phyloP scores from a whole-genome alignment of 2,329 filamentous ascomycete genomes.

The Alternaria hordeiaustralica region DNA sequence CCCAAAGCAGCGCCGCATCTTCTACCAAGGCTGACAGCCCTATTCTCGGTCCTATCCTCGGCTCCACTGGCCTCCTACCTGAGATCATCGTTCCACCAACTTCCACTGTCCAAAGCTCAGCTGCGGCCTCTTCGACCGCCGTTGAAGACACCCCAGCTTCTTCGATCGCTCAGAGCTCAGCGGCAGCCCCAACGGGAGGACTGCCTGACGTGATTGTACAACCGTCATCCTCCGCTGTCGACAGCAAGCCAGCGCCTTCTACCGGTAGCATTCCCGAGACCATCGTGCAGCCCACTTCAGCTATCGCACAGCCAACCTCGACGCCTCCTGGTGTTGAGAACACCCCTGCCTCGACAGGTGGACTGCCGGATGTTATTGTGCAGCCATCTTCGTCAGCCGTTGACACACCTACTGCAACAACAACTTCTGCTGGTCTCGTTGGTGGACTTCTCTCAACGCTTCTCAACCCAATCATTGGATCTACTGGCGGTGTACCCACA shows the following conservation, averaged over 20 bases:
- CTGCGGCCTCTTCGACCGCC: background rate
- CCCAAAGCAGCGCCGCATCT: background rate
- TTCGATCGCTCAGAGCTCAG: background rate
- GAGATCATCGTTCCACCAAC: constrained; percentile 12
- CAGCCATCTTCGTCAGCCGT: constrained; percentile 10
- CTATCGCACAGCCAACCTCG: background rate
- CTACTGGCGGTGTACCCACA: constrained; percentile 27
- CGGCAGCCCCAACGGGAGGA: constrained; percentile 1
- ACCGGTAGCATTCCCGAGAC: constrained; percentile 31
- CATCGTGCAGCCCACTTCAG: constrained; percentile 17
- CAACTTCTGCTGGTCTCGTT: constrained; percentile 6
- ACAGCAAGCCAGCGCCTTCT: constrained; percentile 17
- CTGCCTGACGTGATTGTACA: constrained; percentile 7
- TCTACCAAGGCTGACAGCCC: background rate
- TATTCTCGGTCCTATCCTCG: constrained; percentile 1
- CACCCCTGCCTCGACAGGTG: constrained; percentile 5
- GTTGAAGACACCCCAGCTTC: background rate
- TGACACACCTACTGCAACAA: background rate
- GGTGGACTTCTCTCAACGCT: constrained; percentile 18
- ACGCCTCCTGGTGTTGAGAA: background rate
- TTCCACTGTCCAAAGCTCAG: background rate
- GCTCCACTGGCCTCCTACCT: constrained; percentile 12
- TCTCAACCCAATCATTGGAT: constrained; percentile 23
- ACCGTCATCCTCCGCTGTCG: constrained; percentile 4
- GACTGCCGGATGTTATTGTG: constrained; percentile 5